Percentiles rank a stretch among this genome's conserved stretches.
phyloP scores from a whole-genome alignment of 1,284 basidiomycete genomes.

The Puccinia novopanici region DNA sequence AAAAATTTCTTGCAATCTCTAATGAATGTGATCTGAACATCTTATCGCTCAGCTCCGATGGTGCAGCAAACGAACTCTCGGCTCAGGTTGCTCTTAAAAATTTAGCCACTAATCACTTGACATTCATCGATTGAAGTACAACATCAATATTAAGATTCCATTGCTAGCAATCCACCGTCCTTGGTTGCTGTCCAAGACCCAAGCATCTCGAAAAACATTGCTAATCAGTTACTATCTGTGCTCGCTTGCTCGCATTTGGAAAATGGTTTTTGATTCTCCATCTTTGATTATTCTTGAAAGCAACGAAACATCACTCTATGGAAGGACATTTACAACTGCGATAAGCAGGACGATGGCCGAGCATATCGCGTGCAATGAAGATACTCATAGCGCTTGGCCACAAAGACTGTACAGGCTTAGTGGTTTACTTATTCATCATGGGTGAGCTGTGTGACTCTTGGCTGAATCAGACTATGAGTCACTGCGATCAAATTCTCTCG shows the following conservation, averaged over 20 bases:
- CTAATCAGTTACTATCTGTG: not conserved
- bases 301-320: not conserved
- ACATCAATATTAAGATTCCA: not conserved
- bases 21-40: not conserved
- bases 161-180: not conserved
- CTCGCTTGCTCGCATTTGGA: not conserved
- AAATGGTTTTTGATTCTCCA: not conserved
- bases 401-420: not conserved
- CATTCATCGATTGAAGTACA: not conserved
- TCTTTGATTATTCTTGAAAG: not conserved
- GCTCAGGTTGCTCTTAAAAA: not conserved
- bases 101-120: not conserved
- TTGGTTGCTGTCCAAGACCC: slow-evolving; percentile 2
- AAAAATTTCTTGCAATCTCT: not conserved
- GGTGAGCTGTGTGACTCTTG: not conserved
- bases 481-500: not conserved
- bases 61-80: not conserved
- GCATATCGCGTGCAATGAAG: not conserved
- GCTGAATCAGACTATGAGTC: not conserved
- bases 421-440: not conserved
- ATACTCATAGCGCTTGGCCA: not conserved
- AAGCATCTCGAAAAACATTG: not conserved
- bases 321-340: not conserved
- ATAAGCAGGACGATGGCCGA: not conserved
- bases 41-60: not conserved